phyloP scores from a whole-genome alignment of 441 rosid species.

The Cnidoscolus chayamansa region DNA sequence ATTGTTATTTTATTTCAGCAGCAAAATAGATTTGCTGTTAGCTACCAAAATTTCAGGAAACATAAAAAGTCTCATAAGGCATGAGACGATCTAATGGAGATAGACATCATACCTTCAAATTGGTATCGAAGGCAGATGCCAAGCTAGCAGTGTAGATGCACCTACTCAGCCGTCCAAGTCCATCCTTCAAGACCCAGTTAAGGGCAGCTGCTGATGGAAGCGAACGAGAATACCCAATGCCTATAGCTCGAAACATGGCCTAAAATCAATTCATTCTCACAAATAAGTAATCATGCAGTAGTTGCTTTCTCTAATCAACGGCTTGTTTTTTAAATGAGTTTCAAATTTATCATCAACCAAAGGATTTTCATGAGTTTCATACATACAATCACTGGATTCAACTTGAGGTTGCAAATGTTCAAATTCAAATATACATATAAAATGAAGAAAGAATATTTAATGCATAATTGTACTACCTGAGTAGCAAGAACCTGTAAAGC shows the following conservation, averaged over 20 bases:
- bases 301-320: slow-evolving; percentile 12
- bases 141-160: slow-evolving; percentile 90
- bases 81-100: not conserved
- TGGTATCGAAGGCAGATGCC: slow-evolving; percentile 87
- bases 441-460: not conserved
- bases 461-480: slow-evolving; percentile 47
- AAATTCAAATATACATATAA: not conserved
- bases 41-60: slow-evolving; percentile 11
- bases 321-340: not conserved
- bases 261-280: slow-evolving; percentile 28
- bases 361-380: not conserved
- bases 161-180: slow-evolving; percentile 82
- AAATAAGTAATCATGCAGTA: slow-evolving; percentile 19
- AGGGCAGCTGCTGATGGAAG: slow-evolving; percentile 90
- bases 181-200: slow-evolving; percentile 91
- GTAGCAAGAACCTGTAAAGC: slow-evolving; percentile 95
- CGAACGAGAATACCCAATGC: slow-evolving; percentile 78
- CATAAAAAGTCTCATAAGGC: not conserved
- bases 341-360: not conserved
- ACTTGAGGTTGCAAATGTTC: not conserved
- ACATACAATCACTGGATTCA: not conserved
- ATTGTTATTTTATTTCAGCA: not conserved
- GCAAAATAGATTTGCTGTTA: slow-evolving; percentile 5
- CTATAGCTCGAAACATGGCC: slow-evolving; percentile 95
- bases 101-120: slow-evolving; percentile 60